Evolutionary conservation across 345 rosid genomes (phyloP).

Genomic region (Arabidopsis arenosa): DNA sequence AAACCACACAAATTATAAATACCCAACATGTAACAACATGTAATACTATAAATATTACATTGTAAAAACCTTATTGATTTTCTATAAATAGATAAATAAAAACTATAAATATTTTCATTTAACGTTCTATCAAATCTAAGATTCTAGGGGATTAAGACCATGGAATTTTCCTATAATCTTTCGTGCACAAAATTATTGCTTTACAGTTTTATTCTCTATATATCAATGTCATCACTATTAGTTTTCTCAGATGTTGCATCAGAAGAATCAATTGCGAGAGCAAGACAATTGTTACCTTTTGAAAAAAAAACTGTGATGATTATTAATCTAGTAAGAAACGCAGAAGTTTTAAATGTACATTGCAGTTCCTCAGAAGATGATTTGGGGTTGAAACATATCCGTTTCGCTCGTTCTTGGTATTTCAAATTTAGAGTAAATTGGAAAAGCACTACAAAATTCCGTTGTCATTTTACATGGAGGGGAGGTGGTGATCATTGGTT

Average conservation of each 20-base stretch:
- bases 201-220: slow-evolving; percentile 4
- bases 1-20: not conserved
- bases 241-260: slow-evolving; percentile 15
- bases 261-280: not conserved
- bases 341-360: slow-evolving; percentile 10
- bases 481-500: slow-evolving; percentile 33
- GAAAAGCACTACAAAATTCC: slow-evolving; percentile 17
- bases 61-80: not conserved
- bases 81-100: not conserved
- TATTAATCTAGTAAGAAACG: not conserved
- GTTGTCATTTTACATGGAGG: slow-evolving; percentile 12
- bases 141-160: not conserved
- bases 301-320: slow-evolving; percentile 10
- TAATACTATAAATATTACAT: not conserved
- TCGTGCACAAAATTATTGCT: slow-evolving; percentile 8
- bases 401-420: rapidly evolving
- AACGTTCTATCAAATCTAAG: not conserved
- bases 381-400: slow-evolving; percentile 9
- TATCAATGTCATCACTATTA: not conserved
- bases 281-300: not conserved
- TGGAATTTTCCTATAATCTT: too few species aligned
- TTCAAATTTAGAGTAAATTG: slow-evolving; percentile 22
- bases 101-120: not conserved
- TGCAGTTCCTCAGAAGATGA: slow-evolving; percentile 21
- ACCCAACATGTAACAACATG: not conserved